These are phyloP conservation scores for Saccharomyces pastorianus DNA, from an alignment of 1,139 yeast species.

Conservation along the genomic window DNA sequence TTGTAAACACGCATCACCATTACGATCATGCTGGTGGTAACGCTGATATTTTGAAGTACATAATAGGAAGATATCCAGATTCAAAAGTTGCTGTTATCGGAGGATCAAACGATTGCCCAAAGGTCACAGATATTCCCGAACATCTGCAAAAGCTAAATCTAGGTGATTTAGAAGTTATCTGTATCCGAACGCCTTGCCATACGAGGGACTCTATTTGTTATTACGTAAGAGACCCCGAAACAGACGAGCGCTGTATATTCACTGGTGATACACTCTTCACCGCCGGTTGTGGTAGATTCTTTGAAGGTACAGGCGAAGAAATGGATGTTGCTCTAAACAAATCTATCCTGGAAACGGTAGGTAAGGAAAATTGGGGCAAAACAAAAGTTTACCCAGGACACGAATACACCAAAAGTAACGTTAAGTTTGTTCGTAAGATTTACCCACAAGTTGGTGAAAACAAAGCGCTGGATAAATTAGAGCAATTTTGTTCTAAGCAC, in stretches of 20 bases:
- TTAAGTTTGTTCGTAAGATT: conserved; percentile 62
- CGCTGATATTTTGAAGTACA: conserved; percentile 14
- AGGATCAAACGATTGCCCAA: conserved; percentile 42
- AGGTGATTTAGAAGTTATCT: conserved; percentile 56
- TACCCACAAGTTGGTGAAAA: conserved; percentile 39
- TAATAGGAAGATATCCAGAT: conserved; percentile 27
- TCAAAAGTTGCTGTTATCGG: conserved; percentile 60
- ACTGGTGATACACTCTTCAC: conserved; percentile 39
- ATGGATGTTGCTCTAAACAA: conserved; percentile 49
- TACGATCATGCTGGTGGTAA: conserved; percentile 94
- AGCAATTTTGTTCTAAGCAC: conserved; percentile 41
- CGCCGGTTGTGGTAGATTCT: too few relatives aligned
- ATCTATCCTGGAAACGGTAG: conserved; percentile 54
- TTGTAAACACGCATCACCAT: conserved; percentile 94
- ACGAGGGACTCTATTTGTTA: conserved; percentile 94
- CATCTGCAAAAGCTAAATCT: conserved; percentile 31
- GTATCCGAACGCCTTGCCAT: conserved; percentile 30
- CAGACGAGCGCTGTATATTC: conserved; percentile 67
- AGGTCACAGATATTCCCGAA: conserved; percentile 28
- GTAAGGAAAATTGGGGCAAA: conserved; percentile 22
- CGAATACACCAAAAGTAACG: conserved; percentile 82
- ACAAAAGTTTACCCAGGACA: conserved; percentile 78
- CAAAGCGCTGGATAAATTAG: conserved; percentile 47
- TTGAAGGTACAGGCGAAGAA: too few relatives aligned
- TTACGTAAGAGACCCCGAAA: conserved; percentile 53